Evolutionary conservation across 2,329 filamentous ascomycete genomes (phyloP).

Genomic region (Gyromitra esculenta): DNA sequence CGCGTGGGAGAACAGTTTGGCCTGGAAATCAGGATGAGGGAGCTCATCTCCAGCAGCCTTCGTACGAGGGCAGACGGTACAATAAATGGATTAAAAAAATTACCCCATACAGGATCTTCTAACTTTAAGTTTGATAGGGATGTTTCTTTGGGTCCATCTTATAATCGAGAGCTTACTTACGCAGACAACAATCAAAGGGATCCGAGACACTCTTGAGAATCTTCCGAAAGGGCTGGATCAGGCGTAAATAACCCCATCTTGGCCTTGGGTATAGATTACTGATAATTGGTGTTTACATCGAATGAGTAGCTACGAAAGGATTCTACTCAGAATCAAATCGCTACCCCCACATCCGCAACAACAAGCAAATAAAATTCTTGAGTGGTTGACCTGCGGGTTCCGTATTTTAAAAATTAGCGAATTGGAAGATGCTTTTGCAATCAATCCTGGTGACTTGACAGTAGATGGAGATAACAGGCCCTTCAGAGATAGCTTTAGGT

Average conservation of each 20-base stretch:
- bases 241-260: slow-evolving; percentile 17
- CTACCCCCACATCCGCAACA: neutral
- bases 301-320: slow-evolving; percentile 22
- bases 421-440: slow-evolving; percentile 41
- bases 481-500: slow-evolving; percentile 7
- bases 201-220: slow-evolving; percentile 28
- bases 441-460: slow-evolving; percentile 5
- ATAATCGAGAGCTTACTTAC: slow-evolving; percentile 39
- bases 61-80: slow-evolving; percentile 36
- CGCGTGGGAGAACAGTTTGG: slow-evolving; percentile 21
- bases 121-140: slow-evolving; percentile 34
- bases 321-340: slow-evolving; percentile 13
- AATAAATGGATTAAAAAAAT: neutral
- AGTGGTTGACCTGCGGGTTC: slow-evolving; percentile 41
- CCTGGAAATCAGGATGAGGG: neutral
- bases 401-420: slow-evolving; percentile 28
- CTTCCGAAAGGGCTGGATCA: slow-evolving; percentile 35
- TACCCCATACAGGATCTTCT: neutral
- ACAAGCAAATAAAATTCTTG: slow-evolving; percentile 34
- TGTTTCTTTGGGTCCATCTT: slow-evolving; percentile 50
- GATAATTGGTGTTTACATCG: neutral
- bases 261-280: neutral
- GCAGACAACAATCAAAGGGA: slow-evolving; percentile 25
- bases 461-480: slow-evolving; percentile 18
- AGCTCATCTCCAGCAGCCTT: slow-evolving; percentile 24